Evolutionary conservation across 2,329 filamentous ascomycete genomes (phyloP).

Genomic region (Pseudophaeomoniella oleicola): DNA sequence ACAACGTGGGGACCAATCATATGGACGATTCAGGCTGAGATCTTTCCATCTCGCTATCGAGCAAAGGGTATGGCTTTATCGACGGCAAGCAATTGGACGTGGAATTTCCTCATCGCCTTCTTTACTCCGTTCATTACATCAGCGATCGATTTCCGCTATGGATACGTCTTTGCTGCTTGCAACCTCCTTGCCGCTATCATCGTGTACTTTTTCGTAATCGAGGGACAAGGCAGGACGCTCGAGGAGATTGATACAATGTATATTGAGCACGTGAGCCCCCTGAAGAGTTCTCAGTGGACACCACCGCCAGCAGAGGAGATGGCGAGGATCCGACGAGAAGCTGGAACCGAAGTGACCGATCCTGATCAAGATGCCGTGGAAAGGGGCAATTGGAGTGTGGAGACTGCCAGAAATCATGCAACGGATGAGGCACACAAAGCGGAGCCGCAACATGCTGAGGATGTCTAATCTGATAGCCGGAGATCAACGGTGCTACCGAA

Average conservation of each 20-base stretch:
- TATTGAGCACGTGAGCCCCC: conserved; percentile 36
- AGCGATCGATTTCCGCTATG: conserved; percentile 60
- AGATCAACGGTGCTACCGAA: too few species aligned
- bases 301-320: conserved; percentile 15
- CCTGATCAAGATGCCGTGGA: too few species aligned
- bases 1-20: conserved; percentile 51
- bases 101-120: conserved; percentile 44
- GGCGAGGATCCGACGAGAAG: conserved; percentile 9
- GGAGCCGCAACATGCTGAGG: too few species aligned
- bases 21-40: conserved; percentile 30
- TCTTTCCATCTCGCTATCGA: conserved; percentile 32
- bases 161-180: conserved; percentile 64
- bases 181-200: conserved; percentile 49
- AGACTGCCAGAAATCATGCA: too few species aligned
- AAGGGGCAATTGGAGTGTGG: too few species aligned
- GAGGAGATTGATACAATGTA: conserved; percentile 70
- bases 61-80: conserved; percentile 63
- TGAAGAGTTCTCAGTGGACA: conserved; percentile 38
- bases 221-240: conserved; percentile 40
- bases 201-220: conserved; percentile 54
- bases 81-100: conserved; percentile 57
- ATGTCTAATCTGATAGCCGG: too few species aligned
- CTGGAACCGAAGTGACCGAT: conserved; percentile 10
- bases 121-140: conserved; percentile 67
- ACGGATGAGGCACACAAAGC: too few species aligned